These are phyloP conservation scores for Marchantia paleacea DNA, from an alignment of 225 moss, liverwort and hornwort species.

Conservation along the genomic window DNA sequence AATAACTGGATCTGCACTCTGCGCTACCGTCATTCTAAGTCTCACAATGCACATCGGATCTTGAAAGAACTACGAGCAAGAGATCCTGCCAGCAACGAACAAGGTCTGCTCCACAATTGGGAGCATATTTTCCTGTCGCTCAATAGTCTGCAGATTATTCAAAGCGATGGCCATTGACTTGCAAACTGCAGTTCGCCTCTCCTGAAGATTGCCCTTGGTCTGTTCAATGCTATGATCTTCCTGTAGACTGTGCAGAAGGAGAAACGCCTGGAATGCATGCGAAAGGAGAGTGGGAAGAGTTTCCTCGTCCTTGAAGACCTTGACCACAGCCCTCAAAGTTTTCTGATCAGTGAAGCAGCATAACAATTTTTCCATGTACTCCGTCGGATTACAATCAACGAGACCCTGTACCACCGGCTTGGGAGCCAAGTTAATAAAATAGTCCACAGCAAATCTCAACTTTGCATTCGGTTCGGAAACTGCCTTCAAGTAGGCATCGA, in stretches of 20 bases:
- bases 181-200: conserved; percentile 5
- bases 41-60: too few species aligned
- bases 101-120: conserved; percentile 1
- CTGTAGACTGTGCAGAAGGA: neutral
- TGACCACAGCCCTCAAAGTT: neutral
- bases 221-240: neutral
- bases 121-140: neutral
- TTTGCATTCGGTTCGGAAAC: conserved; percentile 26
- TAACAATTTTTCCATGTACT: conserved; percentile 7
- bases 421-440: conserved; percentile 30
- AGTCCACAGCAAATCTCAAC: conserved; percentile 36
- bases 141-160: neutral
- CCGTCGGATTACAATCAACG: neutral
- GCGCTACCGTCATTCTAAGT: too few species aligned
- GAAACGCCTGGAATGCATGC: conserved; percentile 17
- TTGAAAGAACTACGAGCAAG: too few species aligned
- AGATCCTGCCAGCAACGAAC: neutral
- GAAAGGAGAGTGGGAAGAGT: conserved; percentile 15
- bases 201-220: neutral
- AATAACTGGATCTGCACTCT: too few species aligned
- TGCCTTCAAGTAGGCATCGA: conserved; percentile 20
- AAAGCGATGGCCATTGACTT: neutral
- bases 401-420: conserved; percentile 4
- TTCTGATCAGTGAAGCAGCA: neutral
- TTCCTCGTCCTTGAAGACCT: conserved; percentile 4